Percentiles rank a stretch among this genome's conserved stretches.
phyloP scores from a whole-genome alignment of 1,284 basidiomycete species.

The Pseudozyma sp. region DNA sequence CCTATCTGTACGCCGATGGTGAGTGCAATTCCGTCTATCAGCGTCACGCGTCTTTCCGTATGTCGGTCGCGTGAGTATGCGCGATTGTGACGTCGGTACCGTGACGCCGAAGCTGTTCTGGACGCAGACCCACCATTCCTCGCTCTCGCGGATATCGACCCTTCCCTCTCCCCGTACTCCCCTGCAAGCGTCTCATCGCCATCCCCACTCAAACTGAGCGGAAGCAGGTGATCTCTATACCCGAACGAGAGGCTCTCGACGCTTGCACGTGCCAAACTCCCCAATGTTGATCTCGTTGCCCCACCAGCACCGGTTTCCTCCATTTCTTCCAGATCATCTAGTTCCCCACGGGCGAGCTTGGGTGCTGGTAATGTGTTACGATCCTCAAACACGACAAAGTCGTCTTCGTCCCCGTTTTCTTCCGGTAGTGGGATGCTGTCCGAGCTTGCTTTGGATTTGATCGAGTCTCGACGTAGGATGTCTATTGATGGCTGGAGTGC shows the following conservation, averaged over 20 bases:
- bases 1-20: slow-evolving; percentile 67
- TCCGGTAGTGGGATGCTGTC: slow-evolving; percentile 36
- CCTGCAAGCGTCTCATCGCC: slow-evolving; percentile 49
- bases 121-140: slow-evolving; percentile 1
- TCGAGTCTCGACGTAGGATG: not conserved
- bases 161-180: slow-evolving; percentile 54
- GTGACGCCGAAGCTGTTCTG: slow-evolving; percentile 5
- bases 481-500: slow-evolving; percentile 28
- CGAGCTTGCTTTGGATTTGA: slow-evolving; percentile 26
- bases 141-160: slow-evolving; percentile 23
- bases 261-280: slow-evolving; percentile 35
- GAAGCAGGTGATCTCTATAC: slow-evolving; percentile 56
- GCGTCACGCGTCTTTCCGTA: slow-evolving; percentile 29
- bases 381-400: slow-evolving; percentile 56
- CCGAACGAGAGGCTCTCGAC: slow-evolving; percentile 57
- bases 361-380: slow-evolving; percentile 33
- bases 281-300: slow-evolving; percentile 4
- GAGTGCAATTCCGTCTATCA: slow-evolving; percentile 52
- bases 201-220: slow-evolving; percentile 52
- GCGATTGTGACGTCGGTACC: slow-evolving; percentile 18
- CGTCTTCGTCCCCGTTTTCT: slow-evolving; percentile 54
- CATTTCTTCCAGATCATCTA: slow-evolving; percentile 19
- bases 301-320: not conserved
- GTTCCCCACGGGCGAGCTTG: slow-evolving; percentile 15
- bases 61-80: slow-evolving; percentile 22